A percentile compares a stretch with the other conserved stretches of the same genome.
Evolutionary conservation across 176 grass and related monocot genomes (phyloP).

Genomic region (Rhynchospora tenuis): DNA sequence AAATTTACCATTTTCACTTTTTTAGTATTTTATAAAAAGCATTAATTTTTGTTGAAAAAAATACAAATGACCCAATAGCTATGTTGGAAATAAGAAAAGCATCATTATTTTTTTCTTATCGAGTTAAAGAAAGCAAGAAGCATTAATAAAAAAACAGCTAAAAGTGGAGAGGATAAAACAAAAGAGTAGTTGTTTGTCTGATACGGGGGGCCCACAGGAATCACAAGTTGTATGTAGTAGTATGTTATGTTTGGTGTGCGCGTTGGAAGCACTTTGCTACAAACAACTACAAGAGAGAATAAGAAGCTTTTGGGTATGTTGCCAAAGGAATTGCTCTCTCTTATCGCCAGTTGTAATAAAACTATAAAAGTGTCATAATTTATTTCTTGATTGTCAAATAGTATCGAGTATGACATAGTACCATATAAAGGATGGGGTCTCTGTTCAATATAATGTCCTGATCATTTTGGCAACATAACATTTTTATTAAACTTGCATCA

Average conservation of each 20-base stretch:
- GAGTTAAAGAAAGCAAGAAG: not conserved
- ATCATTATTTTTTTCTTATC: not conserved
- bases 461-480: too few relatives aligned
- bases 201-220: not conserved
- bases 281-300: not conserved
- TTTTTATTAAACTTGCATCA: too few relatives aligned
- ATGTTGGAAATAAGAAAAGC: not conserved
- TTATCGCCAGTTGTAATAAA: too few relatives aligned
- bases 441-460: too few relatives aligned
- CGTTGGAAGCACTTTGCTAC: not conserved
- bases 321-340: not conserved
- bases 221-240: not conserved
- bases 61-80: too few relatives aligned
- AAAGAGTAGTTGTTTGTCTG: conserved; percentile 11
- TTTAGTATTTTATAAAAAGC: too few relatives aligned
- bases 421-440: too few relatives aligned
- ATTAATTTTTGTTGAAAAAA: too few relatives aligned
- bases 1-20: too few relatives aligned
- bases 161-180: not conserved
- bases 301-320: not conserved
- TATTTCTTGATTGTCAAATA: too few relatives aligned
- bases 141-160: not conserved
- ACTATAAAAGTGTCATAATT: too few relatives aligned
- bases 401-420: too few relatives aligned
- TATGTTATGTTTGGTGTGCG: not conserved